Base-by-base conservation (phyloP, 75 land plant genomes). In the Cunninghamia lanceolata region DNA sequence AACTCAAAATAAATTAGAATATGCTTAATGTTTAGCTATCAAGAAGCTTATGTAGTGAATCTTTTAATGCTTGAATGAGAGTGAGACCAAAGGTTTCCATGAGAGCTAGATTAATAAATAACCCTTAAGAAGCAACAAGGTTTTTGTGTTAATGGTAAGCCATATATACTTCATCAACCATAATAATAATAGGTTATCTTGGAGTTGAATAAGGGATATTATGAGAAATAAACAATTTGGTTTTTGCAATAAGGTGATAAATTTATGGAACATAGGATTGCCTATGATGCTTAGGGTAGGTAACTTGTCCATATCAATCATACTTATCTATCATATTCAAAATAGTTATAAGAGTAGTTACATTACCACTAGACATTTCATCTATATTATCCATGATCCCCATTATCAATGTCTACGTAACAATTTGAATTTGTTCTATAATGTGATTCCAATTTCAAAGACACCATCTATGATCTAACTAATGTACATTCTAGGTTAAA, bases 1-100 rank as follows among this genome's bases (percentile, higher is more conserved):
- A 21, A 79, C 3, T 36, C 40, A 43, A 40, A 79, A 14, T 59
- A 38, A 15, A 56, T 38, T 35, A 2, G 34, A 46, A 84, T 9
- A 17, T 73, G 10, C 35, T n/a, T 38, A 9, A 59, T 38, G 25
- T 42, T 10, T 10, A 56, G 50, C 4, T 34, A 82, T 16, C 30
- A 82, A 43, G 39, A 50, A 6, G 17, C 28, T 34, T 63, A 25
- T 28, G 0, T 39, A 35, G 85, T 4, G 71, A 30, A 39, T 78
- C 30, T 53, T 40, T n/a, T n/a, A 38, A 7, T 68, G 94, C 98
- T 96, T 96, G 96, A 87, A 96, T 96, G 39, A 96, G 81, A 40
- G 98, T 96, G 17, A 96, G 92, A 38, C 98, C 98, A 89, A 96
- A 96, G 40, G 98, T 96, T 77, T 96, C 98, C 40, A 96, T 94